Percentiles rank a stretch among this genome's conserved stretches.
phyloP scores from a whole-genome alignment of 2,329 filamentous ascomycete genomes.

The Aaosphaeria pasadenensis region DNA sequence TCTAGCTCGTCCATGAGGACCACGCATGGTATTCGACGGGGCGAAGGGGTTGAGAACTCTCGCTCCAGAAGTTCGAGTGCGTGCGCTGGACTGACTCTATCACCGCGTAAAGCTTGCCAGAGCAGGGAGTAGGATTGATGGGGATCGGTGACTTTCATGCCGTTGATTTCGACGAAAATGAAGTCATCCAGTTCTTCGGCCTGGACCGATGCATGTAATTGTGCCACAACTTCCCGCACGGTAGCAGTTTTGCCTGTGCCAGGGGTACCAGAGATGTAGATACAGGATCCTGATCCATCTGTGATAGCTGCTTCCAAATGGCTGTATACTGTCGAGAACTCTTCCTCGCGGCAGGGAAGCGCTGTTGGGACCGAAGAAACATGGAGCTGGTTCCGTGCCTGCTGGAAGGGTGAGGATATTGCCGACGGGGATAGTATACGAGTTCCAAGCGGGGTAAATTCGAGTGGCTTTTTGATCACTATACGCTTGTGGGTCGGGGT shows the following conservation, averaged over 20 bases:
- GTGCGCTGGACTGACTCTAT: constrained; percentile 87
- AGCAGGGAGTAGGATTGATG: constrained; percentile 93
- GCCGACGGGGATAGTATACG: constrained; percentile 75
- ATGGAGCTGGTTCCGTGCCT: constrained; percentile 84
- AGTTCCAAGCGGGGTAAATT: constrained; percentile 93
- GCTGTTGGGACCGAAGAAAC: constrained; percentile 89
- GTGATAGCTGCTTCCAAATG: constrained; percentile 93
- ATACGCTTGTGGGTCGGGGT: constrained; percentile 68
- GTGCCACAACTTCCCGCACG: constrained; percentile 87
- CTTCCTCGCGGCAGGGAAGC: constrained; percentile 85
- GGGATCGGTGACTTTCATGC: constrained; percentile 98
- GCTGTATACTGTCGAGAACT: constrained; percentile 89
- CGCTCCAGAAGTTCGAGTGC: constrained; percentile 86
- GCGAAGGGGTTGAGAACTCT: constrained; percentile 89
- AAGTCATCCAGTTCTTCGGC: constrained; percentile 96
- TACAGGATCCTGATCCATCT: constrained; percentile 90
- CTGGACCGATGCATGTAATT: constrained; percentile 81
- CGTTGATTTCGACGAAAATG: constrained; percentile 98
- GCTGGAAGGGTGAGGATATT: constrained; percentile 83
- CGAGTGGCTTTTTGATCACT: constrained; percentile 79
- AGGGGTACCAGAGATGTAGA: constrained; percentile 98
- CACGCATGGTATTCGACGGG: constrained; percentile 87
- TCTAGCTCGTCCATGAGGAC: constrained; percentile 98
- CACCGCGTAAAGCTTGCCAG: constrained; percentile 93
- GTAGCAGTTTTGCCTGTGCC: constrained; percentile 98